phyloP scores from a whole-genome alignment of 176 grass and related monocot species.

The Chloris gayana region DNA sequence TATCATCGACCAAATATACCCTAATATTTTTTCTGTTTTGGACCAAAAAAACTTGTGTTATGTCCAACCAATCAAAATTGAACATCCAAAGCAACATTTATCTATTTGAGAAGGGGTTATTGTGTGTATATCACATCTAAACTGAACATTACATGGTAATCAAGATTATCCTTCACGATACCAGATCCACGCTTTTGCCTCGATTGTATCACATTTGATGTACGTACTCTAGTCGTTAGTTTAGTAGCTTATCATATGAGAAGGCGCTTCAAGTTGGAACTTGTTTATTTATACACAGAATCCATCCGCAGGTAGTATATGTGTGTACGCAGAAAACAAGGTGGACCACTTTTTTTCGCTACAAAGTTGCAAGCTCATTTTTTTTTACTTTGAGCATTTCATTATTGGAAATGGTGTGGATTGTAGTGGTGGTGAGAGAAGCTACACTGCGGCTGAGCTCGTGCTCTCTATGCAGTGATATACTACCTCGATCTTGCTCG shows the following conservation, averaged over 20 bases:
- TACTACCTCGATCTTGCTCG: not conserved
- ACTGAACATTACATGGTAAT: not conserved
- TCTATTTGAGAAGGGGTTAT: not conserved
- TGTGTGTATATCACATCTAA: not conserved
- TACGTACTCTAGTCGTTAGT: not conserved
- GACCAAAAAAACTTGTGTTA: too few species aligned
- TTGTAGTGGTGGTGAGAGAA: not conserved
- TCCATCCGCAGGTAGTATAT: constrained; percentile 3
- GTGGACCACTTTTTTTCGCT: not conserved
- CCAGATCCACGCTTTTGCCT: not conserved
- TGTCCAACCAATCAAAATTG: too few species aligned
- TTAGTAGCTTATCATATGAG: not conserved
- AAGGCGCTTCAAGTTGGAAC: not conserved
- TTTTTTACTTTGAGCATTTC: not conserved
- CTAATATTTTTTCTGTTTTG: too few species aligned
- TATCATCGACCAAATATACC: too few species aligned
- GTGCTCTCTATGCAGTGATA: constrained; percentile 7
- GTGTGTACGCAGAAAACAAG: not conserved
- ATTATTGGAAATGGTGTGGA: not conserved
- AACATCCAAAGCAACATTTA: not conserved
- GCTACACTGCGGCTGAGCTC: not conserved
- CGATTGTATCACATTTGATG: not conserved
- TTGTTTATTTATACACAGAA: not conserved
- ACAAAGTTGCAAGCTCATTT: not conserved
- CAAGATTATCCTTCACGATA: constrained; percentile 28